Evolutionary conservation across 257 asterid genomes (phyloP).

Genomic region (Lantana camara): DNA sequence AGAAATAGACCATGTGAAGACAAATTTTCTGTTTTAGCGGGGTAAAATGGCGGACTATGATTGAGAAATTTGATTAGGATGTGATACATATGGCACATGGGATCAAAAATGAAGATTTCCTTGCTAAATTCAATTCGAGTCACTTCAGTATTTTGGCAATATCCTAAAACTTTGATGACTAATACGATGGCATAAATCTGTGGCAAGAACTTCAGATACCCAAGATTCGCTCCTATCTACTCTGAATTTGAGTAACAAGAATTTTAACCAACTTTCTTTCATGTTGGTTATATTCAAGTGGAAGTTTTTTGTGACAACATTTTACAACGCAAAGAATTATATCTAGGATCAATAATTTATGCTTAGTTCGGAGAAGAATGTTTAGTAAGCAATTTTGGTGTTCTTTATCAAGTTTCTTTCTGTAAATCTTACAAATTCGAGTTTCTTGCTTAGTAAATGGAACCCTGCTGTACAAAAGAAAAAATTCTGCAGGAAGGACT

Average conservation of each 20-base stretch:
- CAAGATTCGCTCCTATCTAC: constrained; percentile 3
- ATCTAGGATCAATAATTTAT: background rate
- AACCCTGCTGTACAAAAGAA: too few relatives aligned
- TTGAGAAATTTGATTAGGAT: too few relatives aligned
- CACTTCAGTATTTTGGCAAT: background rate
- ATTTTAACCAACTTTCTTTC: background rate
- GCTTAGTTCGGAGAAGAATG: background rate
- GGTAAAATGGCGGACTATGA: too few relatives aligned
- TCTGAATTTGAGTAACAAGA: background rate
- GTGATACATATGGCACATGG: too few relatives aligned
- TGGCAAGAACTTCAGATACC: background rate
- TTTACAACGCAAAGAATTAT: background rate
- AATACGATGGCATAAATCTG: background rate
- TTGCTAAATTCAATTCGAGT: background rate
- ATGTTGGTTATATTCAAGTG: background rate
- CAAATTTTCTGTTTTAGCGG: too few relatives aligned
- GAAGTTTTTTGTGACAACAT: background rate
- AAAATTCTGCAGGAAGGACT: too few relatives aligned
- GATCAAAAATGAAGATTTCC: too few relatives aligned
- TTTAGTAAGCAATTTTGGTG: background rate
- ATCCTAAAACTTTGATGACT: background rate
- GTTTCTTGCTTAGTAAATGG: too few relatives aligned
- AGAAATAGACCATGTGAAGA: too few relatives aligned
- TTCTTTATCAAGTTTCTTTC: background rate
- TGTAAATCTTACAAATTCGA: too few relatives aligned